A percentile compares a stretch with the other conserved stretches of the same genome.
Evolutionary conservation across 805 yeast genomes (phyloP).

Genomic region (Wickerhamiella occidentalis): DNA sequence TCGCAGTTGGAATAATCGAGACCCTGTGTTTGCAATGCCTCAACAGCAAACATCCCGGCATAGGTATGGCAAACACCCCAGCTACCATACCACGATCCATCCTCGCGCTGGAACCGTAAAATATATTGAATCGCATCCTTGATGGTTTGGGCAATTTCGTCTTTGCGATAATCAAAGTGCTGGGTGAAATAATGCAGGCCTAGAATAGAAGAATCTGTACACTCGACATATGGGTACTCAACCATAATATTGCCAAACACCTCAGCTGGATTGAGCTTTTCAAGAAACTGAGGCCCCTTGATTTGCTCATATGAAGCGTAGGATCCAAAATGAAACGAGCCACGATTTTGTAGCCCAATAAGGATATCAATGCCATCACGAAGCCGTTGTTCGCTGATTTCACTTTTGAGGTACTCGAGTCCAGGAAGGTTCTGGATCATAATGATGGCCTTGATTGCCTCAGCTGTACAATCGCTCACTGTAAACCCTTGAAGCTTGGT

Average conservation of each 20-base stretch:
- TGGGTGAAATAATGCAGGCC: constrained; percentile 72
- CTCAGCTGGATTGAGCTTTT: constrained; percentile 84
- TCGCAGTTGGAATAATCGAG: constrained; percentile 49
- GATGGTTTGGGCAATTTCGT: constrained; percentile 59
- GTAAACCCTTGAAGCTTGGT: constrained; percentile 94
- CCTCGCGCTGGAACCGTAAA: constrained; percentile 49
- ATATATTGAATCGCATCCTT: constrained; percentile 64
- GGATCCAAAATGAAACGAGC: constrained; percentile 73
- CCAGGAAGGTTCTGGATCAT: constrained; percentile 67
- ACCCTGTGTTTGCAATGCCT: constrained; percentile 68
- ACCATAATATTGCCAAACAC: constrained; percentile 98
- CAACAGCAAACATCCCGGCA: constrained; percentile 96
- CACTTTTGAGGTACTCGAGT: constrained; percentile 39
- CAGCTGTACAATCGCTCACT: constrained; percentile 95
- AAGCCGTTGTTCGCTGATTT: constrained; percentile 43
- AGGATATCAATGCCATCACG: constrained; percentile 65
- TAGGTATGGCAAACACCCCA: constrained; percentile 97
- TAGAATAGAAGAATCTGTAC: constrained; percentile 88
- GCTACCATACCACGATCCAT: constrained; percentile 96
- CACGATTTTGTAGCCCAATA: constrained; percentile 64
- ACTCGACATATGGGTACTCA: constrained; percentile 95
- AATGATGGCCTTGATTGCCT: constrained; percentile 80
- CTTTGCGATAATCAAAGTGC: constrained; percentile 49
- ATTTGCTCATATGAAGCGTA: constrained; percentile 85
- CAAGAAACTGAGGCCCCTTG: constrained; percentile 67